phyloP scores from a whole-genome alignment of 306 rosid genomes.

The Purshia tridentata region DNA sequence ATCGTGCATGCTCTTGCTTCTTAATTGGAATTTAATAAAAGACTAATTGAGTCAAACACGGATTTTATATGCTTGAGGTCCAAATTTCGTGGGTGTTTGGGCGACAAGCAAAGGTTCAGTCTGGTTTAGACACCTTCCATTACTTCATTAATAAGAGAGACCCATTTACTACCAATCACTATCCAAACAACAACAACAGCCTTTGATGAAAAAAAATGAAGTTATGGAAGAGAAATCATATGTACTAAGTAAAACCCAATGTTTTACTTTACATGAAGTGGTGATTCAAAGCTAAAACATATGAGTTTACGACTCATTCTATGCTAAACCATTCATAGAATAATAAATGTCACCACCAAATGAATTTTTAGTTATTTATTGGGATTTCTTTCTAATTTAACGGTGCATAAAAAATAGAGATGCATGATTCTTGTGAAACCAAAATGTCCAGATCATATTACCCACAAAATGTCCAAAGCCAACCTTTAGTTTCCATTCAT shows the following conservation, averaged over 20 bases:
- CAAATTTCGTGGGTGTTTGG: neutral
- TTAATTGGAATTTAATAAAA: neutral
- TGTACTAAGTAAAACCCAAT: too few relatives aligned
- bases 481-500: neutral
- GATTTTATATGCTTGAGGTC: too few relatives aligned
- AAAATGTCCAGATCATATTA: neutral
- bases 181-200: neutral
- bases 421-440: neutral
- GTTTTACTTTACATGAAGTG: too few relatives aligned
- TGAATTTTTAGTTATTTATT: too few relatives aligned
- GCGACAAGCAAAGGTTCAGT: neutral
- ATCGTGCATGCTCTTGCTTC: too few relatives aligned
- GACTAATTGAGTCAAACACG: neutral
- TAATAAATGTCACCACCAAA: too few relatives aligned
- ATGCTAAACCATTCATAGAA: too few relatives aligned
- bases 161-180: neutral
- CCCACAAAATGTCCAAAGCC: neutral
- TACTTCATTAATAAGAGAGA: neutral
- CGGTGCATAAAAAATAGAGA: conserved; percentile 1
- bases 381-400: neutral
- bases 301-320: too few relatives aligned
- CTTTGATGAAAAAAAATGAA: too few relatives aligned
- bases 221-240: too few relatives aligned
- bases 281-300: too few relatives aligned
- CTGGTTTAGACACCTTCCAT: neutral